Percentiles rank a stretch among this genome's conserved stretches.
phyloP scores from a whole-genome alignment of 2,329 filamentous ascomycete genomes.

The Immersiporthe knoxdaviesiana region DNA sequence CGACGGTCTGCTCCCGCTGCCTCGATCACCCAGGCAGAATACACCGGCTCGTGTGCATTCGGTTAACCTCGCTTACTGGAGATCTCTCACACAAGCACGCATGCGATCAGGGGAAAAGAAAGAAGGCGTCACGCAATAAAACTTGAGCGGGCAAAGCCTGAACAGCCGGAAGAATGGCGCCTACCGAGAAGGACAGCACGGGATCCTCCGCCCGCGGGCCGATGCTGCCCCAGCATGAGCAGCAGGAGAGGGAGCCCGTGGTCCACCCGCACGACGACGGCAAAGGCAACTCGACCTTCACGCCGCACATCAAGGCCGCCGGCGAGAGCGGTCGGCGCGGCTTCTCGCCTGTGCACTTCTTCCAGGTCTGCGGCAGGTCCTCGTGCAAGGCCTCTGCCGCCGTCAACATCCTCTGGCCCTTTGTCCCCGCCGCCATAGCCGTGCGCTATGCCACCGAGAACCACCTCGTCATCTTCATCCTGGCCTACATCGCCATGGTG shows the following conservation, averaged over 20 bases:
- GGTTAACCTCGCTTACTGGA: neutral
- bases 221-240: constrained; percentile 34
- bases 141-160: no score
- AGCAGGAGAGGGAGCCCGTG: constrained; percentile 31
- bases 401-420: constrained; percentile 75
- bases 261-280: constrained; percentile 28
- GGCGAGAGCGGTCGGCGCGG: constrained; percentile 73
- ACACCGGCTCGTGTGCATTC: neutral
- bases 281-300: constrained; percentile 28
- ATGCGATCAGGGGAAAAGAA: neutral
- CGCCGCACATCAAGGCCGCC: constrained; percentile 39
- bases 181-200: constrained; percentile 24
- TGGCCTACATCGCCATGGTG: constrained; percentile 78
- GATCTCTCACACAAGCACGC: neutral
- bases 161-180: neutral
- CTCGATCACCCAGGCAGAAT: neutral
- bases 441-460: constrained; percentile 50
- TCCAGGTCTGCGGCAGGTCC: constrained; percentile 66
- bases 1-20: neutral
- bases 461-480: constrained; percentile 67
- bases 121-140: neutral
- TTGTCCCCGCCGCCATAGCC: constrained; percentile 73
- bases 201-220: constrained; percentile 32
- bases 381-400: constrained; percentile 64
- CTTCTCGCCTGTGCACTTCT: constrained; percentile 65